Evolutionary conservation across 352 stramenopile genomes (phyloP).

Genomic region (Phytopythium sindhum): DNA sequence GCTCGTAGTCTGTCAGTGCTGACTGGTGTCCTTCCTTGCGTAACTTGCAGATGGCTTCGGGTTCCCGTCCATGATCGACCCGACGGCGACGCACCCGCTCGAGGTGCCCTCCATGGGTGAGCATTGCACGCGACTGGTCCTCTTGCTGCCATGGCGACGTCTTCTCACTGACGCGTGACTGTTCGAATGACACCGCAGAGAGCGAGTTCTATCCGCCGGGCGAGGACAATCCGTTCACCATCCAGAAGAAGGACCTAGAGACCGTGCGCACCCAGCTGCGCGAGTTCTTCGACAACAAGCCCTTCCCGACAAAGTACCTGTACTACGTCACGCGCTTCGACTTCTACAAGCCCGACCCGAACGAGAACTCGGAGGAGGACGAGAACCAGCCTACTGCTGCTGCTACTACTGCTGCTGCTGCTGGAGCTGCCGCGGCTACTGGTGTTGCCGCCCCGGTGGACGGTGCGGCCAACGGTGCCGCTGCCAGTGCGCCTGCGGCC

Average conservation of each 20-base stretch:
- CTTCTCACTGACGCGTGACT: background rate
- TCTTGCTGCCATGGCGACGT: background rate
- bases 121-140: background rate
- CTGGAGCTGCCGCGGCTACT: background rate
- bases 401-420: background rate
- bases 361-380: conserved; percentile 30
- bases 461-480: background rate
- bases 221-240: conserved; percentile 39
- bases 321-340: conserved; percentile 86
- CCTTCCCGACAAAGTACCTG: conserved; percentile 79
- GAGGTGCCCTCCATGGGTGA: conserved; percentile 59
- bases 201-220: conserved; percentile 57
- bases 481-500: background rate
- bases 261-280: conserved; percentile 56
- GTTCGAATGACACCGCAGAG: conserved; percentile 9
- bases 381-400: conserved; percentile 9
- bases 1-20: conserved; percentile 6
- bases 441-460: background rate
- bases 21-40: conserved; percentile 2
- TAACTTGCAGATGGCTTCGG: conserved; percentile 43
- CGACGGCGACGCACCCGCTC: conserved; percentile 51
- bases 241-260: conserved; percentile 56
- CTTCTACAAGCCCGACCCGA: conserved; percentile 64
- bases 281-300: conserved; percentile 81
- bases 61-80: conserved; percentile 60